A percentile compares a stretch with the other conserved stretches of the same genome.
Conservation (phyloP, 345 rosid genomes). For the Sisymbrium irio region DNA sequence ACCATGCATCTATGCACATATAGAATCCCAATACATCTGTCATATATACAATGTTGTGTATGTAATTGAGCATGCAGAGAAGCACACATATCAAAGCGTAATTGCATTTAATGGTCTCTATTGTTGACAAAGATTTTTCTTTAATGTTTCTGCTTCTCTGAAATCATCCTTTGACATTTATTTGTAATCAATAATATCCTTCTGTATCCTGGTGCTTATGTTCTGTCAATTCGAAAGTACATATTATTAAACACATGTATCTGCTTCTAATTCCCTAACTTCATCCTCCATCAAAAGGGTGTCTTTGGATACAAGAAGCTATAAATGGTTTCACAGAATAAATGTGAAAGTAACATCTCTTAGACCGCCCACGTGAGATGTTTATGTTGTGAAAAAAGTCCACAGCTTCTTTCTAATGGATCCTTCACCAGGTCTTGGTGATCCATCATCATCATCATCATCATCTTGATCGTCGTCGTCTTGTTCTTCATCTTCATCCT, state of each 20-base stretch:
- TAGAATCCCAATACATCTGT: slow-evolving; percentile 10
- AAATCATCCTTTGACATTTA: slow-evolving; percentile 31
- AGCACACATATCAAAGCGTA: slow-evolving; percentile 32
- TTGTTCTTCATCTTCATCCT: slow-evolving; percentile 30
- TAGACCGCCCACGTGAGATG: slow-evolving; percentile 33
- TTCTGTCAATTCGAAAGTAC: slow-evolving; percentile 28
- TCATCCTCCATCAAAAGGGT: slow-evolving; percentile 18
- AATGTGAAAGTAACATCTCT: slow-evolving; percentile 36
- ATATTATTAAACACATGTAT: slow-evolving; percentile 25
- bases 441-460: slow-evolving; percentile 45
- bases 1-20: slow-evolving; percentile 18
- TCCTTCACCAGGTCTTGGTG: slow-evolving; percentile 54
- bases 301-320: slow-evolving; percentile 24
- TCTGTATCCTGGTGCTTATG: slow-evolving; percentile 12
- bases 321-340: slow-evolving; percentile 24
- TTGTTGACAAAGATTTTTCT: slow-evolving; percentile 21
- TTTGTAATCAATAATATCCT: slow-evolving; percentile 31
- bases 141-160: slow-evolving; percentile 20
- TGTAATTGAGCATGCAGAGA: slow-evolving; percentile 31
- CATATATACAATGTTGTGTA: neutral
- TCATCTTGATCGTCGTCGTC: slow-evolving; percentile 30
- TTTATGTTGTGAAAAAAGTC: slow-evolving; percentile 68
- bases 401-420: slow-evolving; percentile 76
- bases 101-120: slow-evolving; percentile 17
- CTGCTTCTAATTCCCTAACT: slow-evolving; percentile 29